phyloP scores from a whole-genome alignment of 257 asterid species.

The Solanum chmielewskii region DNA sequence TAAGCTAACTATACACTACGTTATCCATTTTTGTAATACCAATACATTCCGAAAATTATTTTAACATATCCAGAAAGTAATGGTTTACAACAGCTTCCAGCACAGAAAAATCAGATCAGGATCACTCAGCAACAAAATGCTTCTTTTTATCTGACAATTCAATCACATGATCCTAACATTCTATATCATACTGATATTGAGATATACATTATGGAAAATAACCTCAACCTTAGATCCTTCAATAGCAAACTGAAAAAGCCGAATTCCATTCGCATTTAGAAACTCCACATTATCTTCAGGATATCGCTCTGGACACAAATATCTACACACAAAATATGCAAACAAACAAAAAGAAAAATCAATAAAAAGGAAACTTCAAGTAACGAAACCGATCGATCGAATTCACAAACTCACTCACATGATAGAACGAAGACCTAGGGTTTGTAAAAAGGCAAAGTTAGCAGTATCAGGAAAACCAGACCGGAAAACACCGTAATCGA shows the following conservation, averaged over 20 bases:
- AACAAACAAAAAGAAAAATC: background rate
- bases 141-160: background rate
- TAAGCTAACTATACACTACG: background rate
- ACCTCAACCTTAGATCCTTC: conserved; percentile 79
- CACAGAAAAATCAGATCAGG: background rate
- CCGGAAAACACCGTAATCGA: conserved; percentile 80
- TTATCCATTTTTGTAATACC: background rate
- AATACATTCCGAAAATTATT: background rate
- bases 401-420: conserved; percentile 13
- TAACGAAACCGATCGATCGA: background rate
- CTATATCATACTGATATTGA: background rate
- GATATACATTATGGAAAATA: background rate
- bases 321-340: conserved; percentile 51
- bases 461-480: conserved; percentile 73
- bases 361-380: background rate
- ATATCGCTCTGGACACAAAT: conserved; percentile 87
- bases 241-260: conserved; percentile 66
- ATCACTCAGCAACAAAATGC: background rate
- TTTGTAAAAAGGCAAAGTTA: conserved; percentile 62
- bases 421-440: conserved; percentile 90
- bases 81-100: background rate
- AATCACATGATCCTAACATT: background rate
- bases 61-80: background rate
- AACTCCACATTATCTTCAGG: conserved; percentile 60
- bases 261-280: conserved; percentile 62